Conservation (phyloP, 805 yeast genomes). For the Starmerella asiatica region DNA sequence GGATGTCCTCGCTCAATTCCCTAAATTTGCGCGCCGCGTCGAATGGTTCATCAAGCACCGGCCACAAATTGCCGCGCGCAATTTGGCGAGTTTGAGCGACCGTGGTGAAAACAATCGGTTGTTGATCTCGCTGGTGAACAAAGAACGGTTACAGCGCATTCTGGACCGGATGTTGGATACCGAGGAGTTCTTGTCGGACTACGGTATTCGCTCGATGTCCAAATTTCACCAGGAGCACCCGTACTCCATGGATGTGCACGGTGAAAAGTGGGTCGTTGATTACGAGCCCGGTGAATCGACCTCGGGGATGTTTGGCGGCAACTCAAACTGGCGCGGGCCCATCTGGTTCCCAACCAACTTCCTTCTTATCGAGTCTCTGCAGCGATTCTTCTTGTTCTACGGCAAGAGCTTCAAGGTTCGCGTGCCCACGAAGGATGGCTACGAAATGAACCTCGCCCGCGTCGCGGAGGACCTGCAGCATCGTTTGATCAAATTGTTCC, state of each 20-base stretch:
- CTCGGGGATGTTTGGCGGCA: conserved; percentile 90
- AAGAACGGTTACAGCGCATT: conserved; percentile 63
- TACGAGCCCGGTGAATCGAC: conserved; percentile 39
- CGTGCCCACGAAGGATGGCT: conserved; percentile 55
- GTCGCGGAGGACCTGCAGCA: conserved; percentile 85
- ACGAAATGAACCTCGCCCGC: conserved; percentile 23
- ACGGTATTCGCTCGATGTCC: conserved; percentile 79
- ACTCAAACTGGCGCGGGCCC: conserved; percentile 95
- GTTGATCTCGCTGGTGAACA: conserved; percentile 63
- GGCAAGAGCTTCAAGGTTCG: conserved; percentile 77
- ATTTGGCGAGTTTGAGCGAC: conserved; percentile 71
- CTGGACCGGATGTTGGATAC: conserved; percentile 74
- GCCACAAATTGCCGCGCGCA: conserved; percentile 56
- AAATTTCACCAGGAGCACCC: conserved; percentile 77
- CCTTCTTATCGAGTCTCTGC: conserved; percentile 70
- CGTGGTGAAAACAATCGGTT: conserved; percentile 70
- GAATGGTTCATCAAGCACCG: conserved; percentile 72
- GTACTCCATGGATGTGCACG: conserved; percentile 69
- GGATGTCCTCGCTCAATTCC: conserved; percentile 60
- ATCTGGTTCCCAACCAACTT: conserved; percentile 93
- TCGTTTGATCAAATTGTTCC: conserved; percentile 66
- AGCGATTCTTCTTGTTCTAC: conserved; percentile 75
- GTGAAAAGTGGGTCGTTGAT: conserved; percentile 39
- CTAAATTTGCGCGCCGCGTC: conserved; percentile 67
- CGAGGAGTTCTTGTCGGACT: conserved; percentile 67